Base-by-base conservation (phyloP, 2,329 filamentous ascomycete genomes). In the Lecanosticta acicola region DNA sequence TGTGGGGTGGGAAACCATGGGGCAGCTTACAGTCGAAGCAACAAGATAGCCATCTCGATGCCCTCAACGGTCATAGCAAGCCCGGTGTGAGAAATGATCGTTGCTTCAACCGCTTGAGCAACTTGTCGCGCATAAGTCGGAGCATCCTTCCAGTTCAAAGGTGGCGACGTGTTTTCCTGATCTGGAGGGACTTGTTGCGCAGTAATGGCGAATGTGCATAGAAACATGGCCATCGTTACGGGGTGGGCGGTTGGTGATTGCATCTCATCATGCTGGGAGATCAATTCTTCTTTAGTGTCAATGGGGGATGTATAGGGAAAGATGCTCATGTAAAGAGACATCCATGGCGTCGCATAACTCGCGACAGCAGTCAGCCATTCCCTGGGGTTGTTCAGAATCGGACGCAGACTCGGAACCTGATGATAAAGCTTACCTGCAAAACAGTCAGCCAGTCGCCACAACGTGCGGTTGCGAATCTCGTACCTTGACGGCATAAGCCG, bases 11-110 rank as follows among this genome's bases (percentile, higher is more conserved):
- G n/a, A n/a, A n/a, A 32, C 8, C 8, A 32, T n/a, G n/a, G 8
- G 26, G n/a, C n/a, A 32, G 8, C 18, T 19, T 26, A 20, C 62
- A 70, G 58, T 46, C 67, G 59, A 21, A 64, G 43, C 44, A 61
- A 67, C 20, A 66, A 57, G 17, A 70, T 41, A 2, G 56, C 61
- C 40, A 63, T 62, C 26, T 60, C 59, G 21, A 65, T 50, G 2
- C 63, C 63, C 3, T 62, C 48, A 13, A 61, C 35, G n/a, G 62
- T 65, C n/a, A 59, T 57, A 26, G 65, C 46, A 8, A 66, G 43
- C 2, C 54, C 58, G 45, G 65, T 59, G 44, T 68, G 59, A 11
- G 54, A 54, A n/a, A 64, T 41, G 10, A 65, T 56, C 1, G 51
- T 55, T 20, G 43, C 50, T n/a, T 64, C 59, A 5, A 66, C 54